A percentile compares a stretch with the other conserved stretches of the same genome.
These are phyloP conservation scores for Brassica balearica DNA, from an alignment of 441 rosid species.

Conservation along the genomic window DNA sequence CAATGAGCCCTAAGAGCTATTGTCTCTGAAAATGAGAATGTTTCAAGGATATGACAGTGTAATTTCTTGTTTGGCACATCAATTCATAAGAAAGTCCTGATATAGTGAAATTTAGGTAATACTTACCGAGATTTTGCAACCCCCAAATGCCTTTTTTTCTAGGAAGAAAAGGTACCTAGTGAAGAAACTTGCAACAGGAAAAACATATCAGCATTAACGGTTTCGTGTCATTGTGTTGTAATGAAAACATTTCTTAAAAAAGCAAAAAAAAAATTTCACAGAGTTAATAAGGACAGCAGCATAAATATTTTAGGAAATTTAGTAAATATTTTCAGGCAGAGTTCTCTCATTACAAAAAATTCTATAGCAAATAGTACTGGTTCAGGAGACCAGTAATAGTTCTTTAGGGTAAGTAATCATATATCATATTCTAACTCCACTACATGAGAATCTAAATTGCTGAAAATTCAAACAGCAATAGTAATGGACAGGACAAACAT, in stretches of 20 bases:
- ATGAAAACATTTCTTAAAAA: background rate
- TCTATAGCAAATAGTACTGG: background rate
- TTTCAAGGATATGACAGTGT: background rate
- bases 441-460: conserved; percentile 6
- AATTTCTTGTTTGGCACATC: background rate
- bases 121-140: conserved; percentile 32
- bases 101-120: conserved; percentile 20
- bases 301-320: background rate
- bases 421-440: conserved; percentile 6
- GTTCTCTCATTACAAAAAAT: background rate
- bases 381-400: background rate
- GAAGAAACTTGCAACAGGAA: conserved; percentile 36
- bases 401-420: conserved; percentile 6
- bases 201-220: background rate
- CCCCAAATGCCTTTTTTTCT: conserved; percentile 14
- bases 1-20: conserved; percentile 33
- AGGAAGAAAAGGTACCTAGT: conserved; percentile 36
- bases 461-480: conserved; percentile 28
- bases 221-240: background rate
- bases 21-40: conserved; percentile 1
- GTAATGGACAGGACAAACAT: conserved; percentile 32
- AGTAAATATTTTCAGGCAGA: background rate
- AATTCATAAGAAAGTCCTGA: too few species aligned
- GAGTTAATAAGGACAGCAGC: background rate
- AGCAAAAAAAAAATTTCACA: background rate